Evolutionary conservation across 2,329 filamentous ascomycete genomes (phyloP).

Genomic region (Aspergillus awamori): DNA sequence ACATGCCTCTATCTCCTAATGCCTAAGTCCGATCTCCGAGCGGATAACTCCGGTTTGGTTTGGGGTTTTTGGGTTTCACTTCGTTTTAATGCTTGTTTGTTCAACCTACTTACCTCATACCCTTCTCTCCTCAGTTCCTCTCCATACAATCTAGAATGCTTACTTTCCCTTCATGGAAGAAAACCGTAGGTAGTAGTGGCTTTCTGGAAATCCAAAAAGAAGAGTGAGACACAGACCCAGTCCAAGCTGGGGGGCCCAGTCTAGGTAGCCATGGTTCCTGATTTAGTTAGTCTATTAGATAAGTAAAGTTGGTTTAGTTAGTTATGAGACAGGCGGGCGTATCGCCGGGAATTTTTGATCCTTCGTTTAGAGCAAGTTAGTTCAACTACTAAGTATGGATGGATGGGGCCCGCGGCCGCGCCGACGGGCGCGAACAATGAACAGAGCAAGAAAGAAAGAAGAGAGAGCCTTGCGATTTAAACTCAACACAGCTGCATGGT

Average conservation of each 20-base stretch:
- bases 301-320: no score
- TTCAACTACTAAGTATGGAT: not conserved
- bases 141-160: no score
- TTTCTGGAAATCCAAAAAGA: no score
- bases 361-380: not conserved
- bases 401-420: not conserved
- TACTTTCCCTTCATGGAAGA: no score
- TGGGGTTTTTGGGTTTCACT: not conserved
- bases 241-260: no score
- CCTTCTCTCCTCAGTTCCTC: no score
- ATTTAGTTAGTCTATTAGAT: no score
- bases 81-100: not conserved
- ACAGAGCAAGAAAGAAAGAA: no score
- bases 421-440: not conserved
- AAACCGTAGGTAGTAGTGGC: no score
- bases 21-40: slow-evolving; percentile 13
- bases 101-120: no score
- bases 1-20: not conserved
- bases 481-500: not conserved
- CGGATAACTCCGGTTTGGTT: slow-evolving; percentile 16
- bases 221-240: no score
- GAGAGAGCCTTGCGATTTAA: not conserved
- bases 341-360: not conserved
- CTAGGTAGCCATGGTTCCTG: no score
- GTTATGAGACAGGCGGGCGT: not conserved